A percentile compares a stretch with the other conserved stretches of the same genome.
phyloP scores from a whole-genome alignment of 805 yeast genomes.

The Metschnikowia corniflorae region DNA sequence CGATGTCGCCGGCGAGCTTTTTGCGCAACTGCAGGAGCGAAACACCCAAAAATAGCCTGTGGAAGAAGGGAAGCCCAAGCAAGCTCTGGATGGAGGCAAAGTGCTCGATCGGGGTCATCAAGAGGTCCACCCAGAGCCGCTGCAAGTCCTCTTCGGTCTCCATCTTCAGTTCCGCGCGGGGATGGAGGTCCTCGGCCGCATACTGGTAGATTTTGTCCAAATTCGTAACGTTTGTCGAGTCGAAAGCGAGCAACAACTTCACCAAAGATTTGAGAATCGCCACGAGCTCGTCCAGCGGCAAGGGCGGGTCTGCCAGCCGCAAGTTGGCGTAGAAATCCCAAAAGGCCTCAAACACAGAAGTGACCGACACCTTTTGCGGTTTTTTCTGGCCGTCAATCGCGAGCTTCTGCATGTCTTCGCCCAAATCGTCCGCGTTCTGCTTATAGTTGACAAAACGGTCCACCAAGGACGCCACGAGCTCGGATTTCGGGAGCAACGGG shows the following conservation, averaged over 20 bases:
- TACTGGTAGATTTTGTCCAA: constrained; percentile 59
- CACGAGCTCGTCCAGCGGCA: constrained; percentile 65
- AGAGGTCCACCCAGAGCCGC: constrained; percentile 41
- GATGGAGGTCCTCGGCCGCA: constrained; percentile 41
- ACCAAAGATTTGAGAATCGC: constrained; percentile 63
- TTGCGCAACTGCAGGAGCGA: constrained; percentile 53
- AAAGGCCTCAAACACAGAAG: constrained; percentile 55
- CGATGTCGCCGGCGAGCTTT: constrained; percentile 56
- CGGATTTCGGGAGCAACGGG: constrained; percentile 66
- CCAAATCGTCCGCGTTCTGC: constrained; percentile 27
- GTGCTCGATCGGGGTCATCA: constrained; percentile 47
- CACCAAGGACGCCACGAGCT: constrained; percentile 65
- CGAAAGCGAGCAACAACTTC: constrained; percentile 60
- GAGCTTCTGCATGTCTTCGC: constrained; percentile 5
- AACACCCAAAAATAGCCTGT: constrained; percentile 47
- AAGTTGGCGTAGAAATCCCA: constrained; percentile 62
- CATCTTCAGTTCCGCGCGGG: neutral
- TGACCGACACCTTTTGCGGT: constrained; percentile 9
- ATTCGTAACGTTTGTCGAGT: constrained; percentile 57
- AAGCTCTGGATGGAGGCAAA: constrained; percentile 40
- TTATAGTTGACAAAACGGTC: constrained; percentile 60
- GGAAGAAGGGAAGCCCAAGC: constrained; percentile 47
- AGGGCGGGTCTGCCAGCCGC: constrained; percentile 54
- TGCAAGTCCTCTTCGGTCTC: constrained; percentile 15
- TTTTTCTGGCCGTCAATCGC: neutral